Percentiles rank a stretch among this genome's conserved stretches.
These are phyloP conservation scores for Suhomyces wounanorum DNA, from an alignment of 1,139 yeast genomes.

Conservation along the genomic window DNA sequence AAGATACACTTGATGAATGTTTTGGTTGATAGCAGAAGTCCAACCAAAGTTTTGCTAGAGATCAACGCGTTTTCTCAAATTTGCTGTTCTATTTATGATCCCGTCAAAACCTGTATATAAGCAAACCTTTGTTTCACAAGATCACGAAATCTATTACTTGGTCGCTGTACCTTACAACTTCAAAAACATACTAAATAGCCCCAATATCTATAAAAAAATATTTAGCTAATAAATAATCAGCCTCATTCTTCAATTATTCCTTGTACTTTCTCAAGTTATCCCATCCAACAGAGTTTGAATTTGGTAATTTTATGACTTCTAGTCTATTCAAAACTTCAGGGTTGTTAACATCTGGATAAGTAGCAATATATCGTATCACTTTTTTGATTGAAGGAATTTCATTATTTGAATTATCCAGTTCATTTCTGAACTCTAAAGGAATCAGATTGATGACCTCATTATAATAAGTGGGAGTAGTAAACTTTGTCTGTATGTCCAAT, in stretches of 20 bases:
- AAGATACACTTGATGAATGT: not conserved
- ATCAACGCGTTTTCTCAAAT: constrained; percentile 2
- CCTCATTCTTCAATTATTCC: constrained; percentile 12
- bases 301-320: constrained; percentile 47
- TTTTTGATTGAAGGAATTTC: constrained; percentile 32
- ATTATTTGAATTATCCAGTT: constrained; percentile 4
- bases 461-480: constrained; percentile 38
- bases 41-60: not conserved
- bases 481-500: constrained; percentile 26
- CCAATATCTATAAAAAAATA: not conserved
- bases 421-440: constrained; percentile 38
- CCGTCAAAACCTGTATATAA: constrained; percentile 9
- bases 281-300: constrained; percentile 50
- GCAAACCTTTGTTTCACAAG: not conserved
- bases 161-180: not conserved
- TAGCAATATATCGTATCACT: constrained; percentile 37
- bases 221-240: too few relatives aligned
- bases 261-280: constrained; percentile 44
- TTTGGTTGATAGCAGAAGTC: not conserved
- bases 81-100: constrained; percentile 4
- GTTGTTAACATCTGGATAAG: constrained; percentile 35
- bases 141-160: not conserved
- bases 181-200: not conserved
- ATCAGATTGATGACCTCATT: constrained; percentile 35
- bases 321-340: constrained; percentile 41